phyloP scores from a whole-genome alignment of 164 flowering plant species.

The Tetrastigma voinierianum region DNA sequence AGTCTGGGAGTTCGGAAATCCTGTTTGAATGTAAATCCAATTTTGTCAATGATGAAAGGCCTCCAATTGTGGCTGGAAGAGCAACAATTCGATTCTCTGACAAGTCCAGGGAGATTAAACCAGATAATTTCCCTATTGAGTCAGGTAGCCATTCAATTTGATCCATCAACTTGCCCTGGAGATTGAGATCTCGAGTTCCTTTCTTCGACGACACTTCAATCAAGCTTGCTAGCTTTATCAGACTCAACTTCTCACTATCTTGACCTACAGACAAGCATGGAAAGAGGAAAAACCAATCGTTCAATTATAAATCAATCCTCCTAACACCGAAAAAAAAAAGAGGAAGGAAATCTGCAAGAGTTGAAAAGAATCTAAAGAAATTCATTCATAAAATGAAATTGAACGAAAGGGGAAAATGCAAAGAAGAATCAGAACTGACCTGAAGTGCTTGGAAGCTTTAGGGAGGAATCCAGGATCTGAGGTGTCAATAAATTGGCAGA shows the following conservation, averaged over 20 bases:
- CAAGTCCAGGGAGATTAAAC: constrained; percentile 59
- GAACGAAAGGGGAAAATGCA: neutral
- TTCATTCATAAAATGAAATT: too few relatives aligned
- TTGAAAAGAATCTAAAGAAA: too few relatives aligned
- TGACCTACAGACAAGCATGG: constrained; percentile 39
- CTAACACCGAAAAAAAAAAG: too few relatives aligned
- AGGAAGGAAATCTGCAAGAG: too few relatives aligned
- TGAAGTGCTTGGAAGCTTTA: constrained; percentile 25
- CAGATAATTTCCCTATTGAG: constrained; percentile 70
- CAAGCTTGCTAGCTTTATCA: constrained; percentile 74
- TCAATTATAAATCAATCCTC: neutral
- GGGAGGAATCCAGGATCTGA: constrained; percentile 38
- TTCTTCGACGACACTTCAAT: constrained; percentile 76
- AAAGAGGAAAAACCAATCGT: neutral
- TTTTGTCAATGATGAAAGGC: constrained; percentile 55
- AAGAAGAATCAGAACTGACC: constrained; percentile 31
- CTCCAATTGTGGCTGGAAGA: constrained; percentile 63
- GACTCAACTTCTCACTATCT: constrained; percentile 68
- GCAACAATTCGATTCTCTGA: constrained; percentile 67
- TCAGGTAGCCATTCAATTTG: constrained; percentile 83
- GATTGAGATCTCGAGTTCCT: constrained; percentile 57
- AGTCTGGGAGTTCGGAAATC: constrained; percentile 60
- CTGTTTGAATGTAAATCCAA: constrained; percentile 73
- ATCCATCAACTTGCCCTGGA: constrained; percentile 63
- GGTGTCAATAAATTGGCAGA: constrained; percentile 18